Conservation (phyloP, 192 early-diverging fungal species). For the Podochytrium sp. region DNA sequence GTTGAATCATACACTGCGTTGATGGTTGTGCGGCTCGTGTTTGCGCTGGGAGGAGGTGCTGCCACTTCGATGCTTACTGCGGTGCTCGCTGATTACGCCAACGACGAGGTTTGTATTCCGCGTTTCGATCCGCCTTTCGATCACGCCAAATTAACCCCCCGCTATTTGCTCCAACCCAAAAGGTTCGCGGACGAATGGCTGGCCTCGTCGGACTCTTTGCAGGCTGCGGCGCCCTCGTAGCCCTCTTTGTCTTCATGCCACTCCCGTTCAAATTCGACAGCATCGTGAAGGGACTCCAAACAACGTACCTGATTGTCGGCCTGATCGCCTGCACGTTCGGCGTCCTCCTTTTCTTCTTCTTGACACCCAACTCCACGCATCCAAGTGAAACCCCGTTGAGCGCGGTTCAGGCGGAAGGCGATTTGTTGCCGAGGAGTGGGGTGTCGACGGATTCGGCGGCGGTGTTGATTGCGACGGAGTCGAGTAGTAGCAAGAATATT, state of each 20-base stretch:
- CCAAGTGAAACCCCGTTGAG: not conserved
- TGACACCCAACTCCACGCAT: not conserved
- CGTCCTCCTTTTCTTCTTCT: constrained; percentile 38
- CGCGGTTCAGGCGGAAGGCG: too few species aligned
- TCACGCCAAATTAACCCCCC: not conserved
- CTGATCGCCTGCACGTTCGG: constrained; percentile 37
- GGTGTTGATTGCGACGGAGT: too few species aligned
- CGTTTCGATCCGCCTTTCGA: not conserved
- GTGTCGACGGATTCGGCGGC: too few species aligned
- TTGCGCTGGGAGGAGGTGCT: constrained; percentile 70
- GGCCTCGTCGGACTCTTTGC: constrained; percentile 65
- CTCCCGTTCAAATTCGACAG: constrained; percentile 48
- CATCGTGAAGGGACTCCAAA: constrained; percentile 33
- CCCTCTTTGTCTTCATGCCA: constrained; percentile 53
- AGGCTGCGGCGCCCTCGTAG: constrained; percentile 65
- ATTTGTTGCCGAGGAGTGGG: too few species aligned
- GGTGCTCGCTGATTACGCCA: constrained; percentile 62
- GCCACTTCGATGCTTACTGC: constrained; percentile 71
- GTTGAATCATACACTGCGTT: constrained; percentile 61
- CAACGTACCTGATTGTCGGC: constrained; percentile 44
- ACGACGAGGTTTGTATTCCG: constrained; percentile 33
- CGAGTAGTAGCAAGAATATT: too few species aligned
- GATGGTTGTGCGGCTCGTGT: constrained; percentile 64
- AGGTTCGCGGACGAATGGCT: constrained; percentile 47
- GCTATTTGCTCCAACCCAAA: too few species aligned